Conservation (phyloP, 768 basidiomycete species). For the Pisolithus tinctorius region DNA sequence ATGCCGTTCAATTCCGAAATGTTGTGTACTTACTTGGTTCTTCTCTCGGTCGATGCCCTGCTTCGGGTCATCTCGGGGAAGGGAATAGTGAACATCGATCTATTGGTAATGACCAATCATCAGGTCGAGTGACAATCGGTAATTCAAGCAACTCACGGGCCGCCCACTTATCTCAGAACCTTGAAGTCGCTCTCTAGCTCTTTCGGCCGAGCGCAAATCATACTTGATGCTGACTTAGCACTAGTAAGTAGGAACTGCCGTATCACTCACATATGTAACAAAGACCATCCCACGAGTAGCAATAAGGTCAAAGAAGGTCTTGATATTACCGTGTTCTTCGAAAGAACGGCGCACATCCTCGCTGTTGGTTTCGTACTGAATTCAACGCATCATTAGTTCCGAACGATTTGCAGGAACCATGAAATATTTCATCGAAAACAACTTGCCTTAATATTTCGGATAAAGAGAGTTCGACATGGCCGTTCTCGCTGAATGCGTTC, state of each 20-base stretch:
- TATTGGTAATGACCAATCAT: constrained; percentile 25
- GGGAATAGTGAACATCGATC: constrained; percentile 98
- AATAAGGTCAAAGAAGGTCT: constrained; percentile 95
- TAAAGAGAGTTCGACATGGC: constrained; percentile 93
- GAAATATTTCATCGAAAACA: constrained; percentile 5
- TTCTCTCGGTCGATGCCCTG: constrained; percentile 61
- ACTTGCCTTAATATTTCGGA: constrained; percentile 97
- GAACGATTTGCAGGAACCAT: constrained; percentile 4
- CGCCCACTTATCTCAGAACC: constrained; percentile 82
- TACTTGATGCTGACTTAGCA: constrained; percentile 44
- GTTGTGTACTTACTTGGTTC: constrained; percentile 56
- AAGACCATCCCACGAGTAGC: constrained; percentile 97
- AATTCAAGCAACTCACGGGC: constrained; percentile 54
- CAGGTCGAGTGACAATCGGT: constrained; percentile 2
- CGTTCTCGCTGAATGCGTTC: constrained; percentile 91
- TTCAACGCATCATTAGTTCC: constrained; percentile 6
- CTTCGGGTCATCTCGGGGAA: constrained; percentile 83
- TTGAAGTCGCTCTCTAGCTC: constrained; percentile 86
- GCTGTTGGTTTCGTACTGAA: constrained; percentile 84
- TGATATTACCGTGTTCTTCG: constrained; percentile 92
- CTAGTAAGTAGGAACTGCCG: constrained; percentile 5
- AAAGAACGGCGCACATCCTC: constrained; percentile 80
- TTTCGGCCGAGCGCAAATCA: constrained; percentile 89
- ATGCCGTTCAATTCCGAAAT: neutral
- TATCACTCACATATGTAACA: constrained; percentile 85